These are phyloP conservation scores for Hypericum androsaemum DNA, from an alignment of 345 rosid genomes.

Conservation along the genomic window DNA sequence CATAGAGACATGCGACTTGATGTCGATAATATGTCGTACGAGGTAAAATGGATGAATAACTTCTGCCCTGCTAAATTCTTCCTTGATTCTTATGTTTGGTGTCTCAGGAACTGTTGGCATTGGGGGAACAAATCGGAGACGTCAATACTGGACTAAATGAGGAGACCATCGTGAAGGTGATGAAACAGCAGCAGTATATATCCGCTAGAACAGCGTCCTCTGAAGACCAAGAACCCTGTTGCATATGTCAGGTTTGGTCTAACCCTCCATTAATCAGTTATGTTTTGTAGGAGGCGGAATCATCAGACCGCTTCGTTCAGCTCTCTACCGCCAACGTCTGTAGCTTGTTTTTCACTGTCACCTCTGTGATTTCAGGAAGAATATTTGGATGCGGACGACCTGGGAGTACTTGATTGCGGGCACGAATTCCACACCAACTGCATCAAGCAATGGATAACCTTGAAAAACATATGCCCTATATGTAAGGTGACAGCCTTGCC, in stretches of 20 bases:
- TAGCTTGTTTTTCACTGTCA: constrained; percentile 6
- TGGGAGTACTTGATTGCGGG: constrained; percentile 18
- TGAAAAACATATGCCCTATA: constrained; percentile 19
- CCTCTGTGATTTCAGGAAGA: constrained; percentile 14
- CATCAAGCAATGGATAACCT: constrained; percentile 18
- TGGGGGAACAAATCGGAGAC: constrained; percentile 22
- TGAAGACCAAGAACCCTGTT: constrained; percentile 15
- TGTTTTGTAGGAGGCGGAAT: too few species aligned
- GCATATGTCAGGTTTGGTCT: constrained; percentile 16
- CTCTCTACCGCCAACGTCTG: background rate
- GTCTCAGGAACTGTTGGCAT: constrained; percentile 20
- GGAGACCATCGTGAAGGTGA: constrained; percentile 9
- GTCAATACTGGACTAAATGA: constrained; percentile 19
- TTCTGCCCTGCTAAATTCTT: background rate
- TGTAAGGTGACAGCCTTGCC: constrained; percentile 29
- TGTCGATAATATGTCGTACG: constrained; percentile 25
- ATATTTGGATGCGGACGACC: constrained; percentile 11
- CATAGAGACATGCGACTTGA: constrained; percentile 25
- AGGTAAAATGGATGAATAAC: constrained; percentile 10
- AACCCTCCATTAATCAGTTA: too few species aligned
- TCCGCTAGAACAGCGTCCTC: constrained; percentile 2
- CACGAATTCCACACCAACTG: constrained; percentile 19
- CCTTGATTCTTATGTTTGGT: background rate
- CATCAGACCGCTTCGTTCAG: background rate
- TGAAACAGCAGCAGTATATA: constrained; percentile 13